Percentiles rank a stretch among this genome's conserved stretches.
Conservation (phyloP, 805 yeast species). For the Saturnispora gosingensis region DNA sequence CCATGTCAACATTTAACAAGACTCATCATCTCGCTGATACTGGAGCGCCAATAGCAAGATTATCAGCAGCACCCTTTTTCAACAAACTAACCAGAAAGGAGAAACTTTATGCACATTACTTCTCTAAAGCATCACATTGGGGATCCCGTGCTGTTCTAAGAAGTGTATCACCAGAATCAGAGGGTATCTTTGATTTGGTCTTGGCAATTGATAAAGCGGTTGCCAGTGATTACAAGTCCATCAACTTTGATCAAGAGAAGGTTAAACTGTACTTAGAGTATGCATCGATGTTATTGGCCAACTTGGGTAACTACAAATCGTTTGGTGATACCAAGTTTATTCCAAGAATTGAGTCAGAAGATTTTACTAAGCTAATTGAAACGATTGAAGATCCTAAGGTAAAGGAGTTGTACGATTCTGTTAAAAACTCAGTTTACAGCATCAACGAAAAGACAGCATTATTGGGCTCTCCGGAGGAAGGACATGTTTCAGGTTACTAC, state of each 20-base stretch:
- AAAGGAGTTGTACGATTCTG: slow-evolving; percentile 31
- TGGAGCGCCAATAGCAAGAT: slow-evolving; percentile 60
- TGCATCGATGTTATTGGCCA: slow-evolving; percentile 65
- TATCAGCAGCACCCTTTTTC: slow-evolving; percentile 63
- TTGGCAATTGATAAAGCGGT: slow-evolving; percentile 45
- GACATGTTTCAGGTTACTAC: slow-evolving; percentile 71
- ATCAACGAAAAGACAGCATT: slow-evolving; percentile 40
- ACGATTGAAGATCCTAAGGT: slow-evolving; percentile 29
- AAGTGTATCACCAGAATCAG: slow-evolving; percentile 78
- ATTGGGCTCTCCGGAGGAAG: slow-evolving; percentile 71
- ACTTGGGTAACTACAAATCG: slow-evolving; percentile 73
- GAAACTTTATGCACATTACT: slow-evolving; percentile 71
- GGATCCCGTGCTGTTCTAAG: slow-evolving; percentile 75
- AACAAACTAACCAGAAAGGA: slow-evolving; percentile 50
- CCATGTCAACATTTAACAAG: slow-evolving; percentile 12
- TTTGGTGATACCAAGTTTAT: slow-evolving; percentile 85
- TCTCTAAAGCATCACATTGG: slow-evolving; percentile 74
- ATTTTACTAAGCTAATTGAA: slow-evolving; percentile 42
- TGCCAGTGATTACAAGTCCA: slow-evolving; percentile 36
- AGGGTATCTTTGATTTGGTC: slow-evolving; percentile 62
- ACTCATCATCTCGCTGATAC: slow-evolving; percentile 41
- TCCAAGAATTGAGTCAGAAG: slow-evolving; percentile 45
- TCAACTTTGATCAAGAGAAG: slow-evolving; percentile 24
- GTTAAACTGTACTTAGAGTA: slow-evolving; percentile 46
- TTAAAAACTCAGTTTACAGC: slow-evolving; percentile 42